A percentile compares a stretch with the other conserved stretches of the same genome.
Conservation (phyloP, 257 asterid genomes). For the Galeopsis tetrahit region DNA sequence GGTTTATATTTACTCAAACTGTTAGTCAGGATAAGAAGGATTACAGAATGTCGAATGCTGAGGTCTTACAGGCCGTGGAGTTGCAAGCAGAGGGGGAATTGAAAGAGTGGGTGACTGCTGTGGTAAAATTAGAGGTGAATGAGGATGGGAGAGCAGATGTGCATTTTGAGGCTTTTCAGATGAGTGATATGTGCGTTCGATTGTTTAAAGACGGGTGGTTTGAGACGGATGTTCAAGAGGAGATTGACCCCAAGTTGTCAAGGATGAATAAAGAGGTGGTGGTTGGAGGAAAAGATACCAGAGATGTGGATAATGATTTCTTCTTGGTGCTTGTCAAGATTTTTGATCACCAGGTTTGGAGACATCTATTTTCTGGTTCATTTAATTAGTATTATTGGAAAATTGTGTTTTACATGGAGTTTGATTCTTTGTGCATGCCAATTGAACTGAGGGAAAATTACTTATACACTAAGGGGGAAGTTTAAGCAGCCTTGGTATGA, state of each 20-base stretch:
- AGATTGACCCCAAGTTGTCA: conserved; percentile 84
- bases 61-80: conserved; percentile 88
- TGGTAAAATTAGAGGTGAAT: conserved; percentile 88
- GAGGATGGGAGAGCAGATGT: conserved; percentile 86
- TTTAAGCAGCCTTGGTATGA: not conserved
- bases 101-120: conserved; percentile 96
- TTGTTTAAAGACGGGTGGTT: conserved; percentile 86
- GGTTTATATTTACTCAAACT: conserved; percentile 87
- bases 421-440: not conserved
- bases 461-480: not conserved
- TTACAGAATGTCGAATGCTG: conserved; percentile 75
- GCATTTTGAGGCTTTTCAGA: conserved; percentile 96
- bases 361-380: not conserved
- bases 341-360: conserved; percentile 83
- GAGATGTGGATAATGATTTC: conserved; percentile 90
- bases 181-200: conserved; percentile 86
- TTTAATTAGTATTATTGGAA: conserved; percentile 2
- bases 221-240: conserved; percentile 63
- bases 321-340: conserved; percentile 96
- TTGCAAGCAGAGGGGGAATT: conserved; percentile 78
- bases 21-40: conserved; percentile 87
- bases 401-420: not conserved
- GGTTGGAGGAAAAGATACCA: conserved; percentile 85
- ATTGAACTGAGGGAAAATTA: not conserved
- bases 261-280: conserved; percentile 90